Evolutionary conservation across 257 asterid genomes (phyloP).

Genomic region (Solanum piurae): DNA sequence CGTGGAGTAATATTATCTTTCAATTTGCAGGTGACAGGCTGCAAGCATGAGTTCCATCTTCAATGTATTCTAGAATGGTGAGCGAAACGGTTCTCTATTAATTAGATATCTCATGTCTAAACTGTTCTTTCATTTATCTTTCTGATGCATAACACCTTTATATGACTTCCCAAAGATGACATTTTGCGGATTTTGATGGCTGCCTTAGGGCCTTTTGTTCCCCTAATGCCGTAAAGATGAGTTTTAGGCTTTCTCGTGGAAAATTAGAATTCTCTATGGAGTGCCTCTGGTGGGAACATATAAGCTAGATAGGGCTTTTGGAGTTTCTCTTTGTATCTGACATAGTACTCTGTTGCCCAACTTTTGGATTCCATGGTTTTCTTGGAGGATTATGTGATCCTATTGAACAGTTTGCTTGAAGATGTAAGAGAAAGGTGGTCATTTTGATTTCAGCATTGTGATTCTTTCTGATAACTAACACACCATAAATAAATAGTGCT

Average conservation of each 20-base stretch:
- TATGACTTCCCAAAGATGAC: not conserved
- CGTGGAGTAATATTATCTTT: not conserved
- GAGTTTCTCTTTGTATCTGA: not conserved
- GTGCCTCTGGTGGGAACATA: not conserved
- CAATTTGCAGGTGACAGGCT: constrained; percentile 56
- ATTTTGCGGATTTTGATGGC: not conserved
- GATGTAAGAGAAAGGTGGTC: not conserved
- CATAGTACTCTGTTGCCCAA: not conserved
- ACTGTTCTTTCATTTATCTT: not conserved
- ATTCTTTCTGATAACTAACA: not conserved
- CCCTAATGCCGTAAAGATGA: not conserved
- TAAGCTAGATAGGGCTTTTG: not conserved
- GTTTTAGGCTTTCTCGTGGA: not conserved
- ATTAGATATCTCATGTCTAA: not conserved
- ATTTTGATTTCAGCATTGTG: not conserved
- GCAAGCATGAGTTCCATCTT: constrained; percentile 91
- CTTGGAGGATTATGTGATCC: not conserved
- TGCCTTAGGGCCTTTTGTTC: not conserved
- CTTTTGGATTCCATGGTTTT: not conserved
- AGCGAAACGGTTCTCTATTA: not conserved
- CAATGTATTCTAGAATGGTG: constrained; percentile 93
- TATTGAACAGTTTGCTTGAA: not conserved
- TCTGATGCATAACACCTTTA: not conserved
- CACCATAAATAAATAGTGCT: not conserved
- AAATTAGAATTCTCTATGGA: not conserved